phyloP scores from a whole-genome alignment of 2,329 filamentous ascomycete genomes.

The Phialocephala subalpina region DNA sequence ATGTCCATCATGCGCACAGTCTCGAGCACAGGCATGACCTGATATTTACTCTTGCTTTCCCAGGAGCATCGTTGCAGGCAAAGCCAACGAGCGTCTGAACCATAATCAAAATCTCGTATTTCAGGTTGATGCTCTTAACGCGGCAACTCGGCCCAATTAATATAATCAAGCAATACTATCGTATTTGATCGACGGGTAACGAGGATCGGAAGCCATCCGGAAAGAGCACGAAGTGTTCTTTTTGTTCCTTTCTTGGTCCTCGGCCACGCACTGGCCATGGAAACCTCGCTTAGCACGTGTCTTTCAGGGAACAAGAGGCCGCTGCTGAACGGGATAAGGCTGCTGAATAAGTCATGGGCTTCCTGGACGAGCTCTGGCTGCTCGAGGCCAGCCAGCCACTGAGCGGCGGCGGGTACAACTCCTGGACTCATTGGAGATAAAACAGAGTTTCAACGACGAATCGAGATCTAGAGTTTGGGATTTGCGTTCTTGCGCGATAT shows the following conservation, averaged over 20 bases:
- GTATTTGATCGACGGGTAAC: slow-evolving; percentile 5
- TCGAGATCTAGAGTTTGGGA: background rate
- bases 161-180: background rate
- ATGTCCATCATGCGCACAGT: background rate
- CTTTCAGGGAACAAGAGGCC: background rate
- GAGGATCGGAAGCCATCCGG: background rate
- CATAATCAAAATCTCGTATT: background rate
- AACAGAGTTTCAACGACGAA: background rate
- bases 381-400: background rate
- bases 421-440: background rate
- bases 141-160: slow-evolving; percentile 2
- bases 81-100: background rate
- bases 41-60: background rate
- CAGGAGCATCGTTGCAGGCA: background rate
- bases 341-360: background rate
- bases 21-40: background rate
- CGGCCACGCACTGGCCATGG: background rate
- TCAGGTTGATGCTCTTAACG: background rate
- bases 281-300: slow-evolving; percentile 4
- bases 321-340: background rate
- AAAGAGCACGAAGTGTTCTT: background rate
- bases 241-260: background rate
- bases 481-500: no score
- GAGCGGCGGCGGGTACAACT: background rate
- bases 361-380: background rate